These are phyloP conservation scores for Trifolium subterraneum DNA, from an alignment of 306 rosid species.

Conservation along the genomic window DNA sequence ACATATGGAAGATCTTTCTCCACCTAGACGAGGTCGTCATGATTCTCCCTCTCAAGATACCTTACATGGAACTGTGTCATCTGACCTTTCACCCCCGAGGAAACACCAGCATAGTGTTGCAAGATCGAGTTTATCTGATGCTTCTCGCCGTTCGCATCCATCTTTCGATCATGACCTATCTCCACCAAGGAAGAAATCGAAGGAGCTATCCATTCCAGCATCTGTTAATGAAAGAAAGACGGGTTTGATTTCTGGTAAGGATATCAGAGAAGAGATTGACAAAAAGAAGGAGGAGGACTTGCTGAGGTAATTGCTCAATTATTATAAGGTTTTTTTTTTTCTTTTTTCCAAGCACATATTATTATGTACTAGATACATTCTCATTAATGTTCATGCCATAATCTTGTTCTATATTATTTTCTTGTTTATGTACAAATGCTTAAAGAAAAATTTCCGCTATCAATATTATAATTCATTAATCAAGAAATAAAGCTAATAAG, in stretches of 20 bases:
- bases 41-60: slow-evolving; percentile 48
- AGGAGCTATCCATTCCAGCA: slow-evolving; percentile 45
- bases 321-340: neutral
- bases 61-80: slow-evolving; percentile 37
- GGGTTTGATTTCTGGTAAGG: slow-evolving; percentile 79
- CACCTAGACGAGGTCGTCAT: slow-evolving; percentile 50
- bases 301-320: slow-evolving; percentile 57
- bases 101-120: slow-evolving; percentile 48
- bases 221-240: slow-evolving; percentile 58
- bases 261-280: slow-evolving; percentile 75
- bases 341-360: slow-evolving; percentile 11
- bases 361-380: neutral
- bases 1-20: slow-evolving; percentile 55
- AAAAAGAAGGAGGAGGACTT: slow-evolving; percentile 67
- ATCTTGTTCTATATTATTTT: slow-evolving; percentile 21
- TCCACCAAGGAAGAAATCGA: slow-evolving; percentile 68
- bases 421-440: neutral
- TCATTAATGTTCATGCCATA: slow-evolving; percentile 5
- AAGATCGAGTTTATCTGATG: slow-evolving; percentile 38
- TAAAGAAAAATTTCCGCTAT: neutral
- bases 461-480: neutral
- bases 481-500: slow-evolving; percentile 5
- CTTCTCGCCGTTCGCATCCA: slow-evolving; percentile 43
- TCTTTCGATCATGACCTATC: slow-evolving; percentile 59
- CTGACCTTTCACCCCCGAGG: slow-evolving; percentile 78